A percentile compares a stretch with the other conserved stretches of the same genome.
These are phyloP conservation scores for Colletotrichum theobromicola DNA, from an alignment of 2,329 filamentous ascomycete species.

Conservation along the genomic window DNA sequence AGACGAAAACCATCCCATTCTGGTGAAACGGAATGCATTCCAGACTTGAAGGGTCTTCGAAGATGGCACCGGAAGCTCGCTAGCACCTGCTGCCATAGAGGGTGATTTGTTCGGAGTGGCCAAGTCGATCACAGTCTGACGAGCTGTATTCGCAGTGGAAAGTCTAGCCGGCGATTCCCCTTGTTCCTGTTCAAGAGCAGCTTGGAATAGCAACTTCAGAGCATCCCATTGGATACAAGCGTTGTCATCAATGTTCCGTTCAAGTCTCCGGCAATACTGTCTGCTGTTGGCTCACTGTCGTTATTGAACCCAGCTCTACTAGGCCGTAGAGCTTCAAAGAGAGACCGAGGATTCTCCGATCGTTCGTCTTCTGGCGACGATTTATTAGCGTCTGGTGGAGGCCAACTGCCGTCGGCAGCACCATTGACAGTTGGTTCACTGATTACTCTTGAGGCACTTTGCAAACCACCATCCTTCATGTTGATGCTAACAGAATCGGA, in stretches of 20 bases:
- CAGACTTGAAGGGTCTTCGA: constrained; percentile 6
- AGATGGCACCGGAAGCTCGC: not conserved
- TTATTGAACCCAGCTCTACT: not conserved
- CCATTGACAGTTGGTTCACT: not conserved
- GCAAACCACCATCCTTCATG: not conserved
- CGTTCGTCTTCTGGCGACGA: not conserved
- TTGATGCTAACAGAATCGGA: not conserved
- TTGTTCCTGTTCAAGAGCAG: constrained; percentile 33
- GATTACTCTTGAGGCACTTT: not conserved
- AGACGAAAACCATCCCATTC: constrained; percentile 61
- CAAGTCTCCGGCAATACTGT: not conserved
- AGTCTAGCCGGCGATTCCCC: not conserved
- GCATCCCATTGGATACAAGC: constrained; percentile 60
- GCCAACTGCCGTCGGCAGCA: not conserved
- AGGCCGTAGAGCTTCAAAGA: not conserved
- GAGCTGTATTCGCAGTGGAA: not conserved
- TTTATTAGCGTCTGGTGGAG: not conserved
- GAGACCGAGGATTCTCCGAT: not conserved
- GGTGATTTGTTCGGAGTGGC: not conserved
- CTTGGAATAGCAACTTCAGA: constrained; percentile 56
- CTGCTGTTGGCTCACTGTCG: not conserved
- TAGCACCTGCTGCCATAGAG: not conserved
- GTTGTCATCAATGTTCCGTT: constrained; percentile 41
- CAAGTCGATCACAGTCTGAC: not conserved
- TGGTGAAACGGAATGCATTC: constrained; percentile 48